A percentile compares a stretch with the other conserved stretches of the same genome.
phyloP scores from a whole-genome alignment of 768 basidiomycete genomes.

The Panaeolus cyanescens region DNA sequence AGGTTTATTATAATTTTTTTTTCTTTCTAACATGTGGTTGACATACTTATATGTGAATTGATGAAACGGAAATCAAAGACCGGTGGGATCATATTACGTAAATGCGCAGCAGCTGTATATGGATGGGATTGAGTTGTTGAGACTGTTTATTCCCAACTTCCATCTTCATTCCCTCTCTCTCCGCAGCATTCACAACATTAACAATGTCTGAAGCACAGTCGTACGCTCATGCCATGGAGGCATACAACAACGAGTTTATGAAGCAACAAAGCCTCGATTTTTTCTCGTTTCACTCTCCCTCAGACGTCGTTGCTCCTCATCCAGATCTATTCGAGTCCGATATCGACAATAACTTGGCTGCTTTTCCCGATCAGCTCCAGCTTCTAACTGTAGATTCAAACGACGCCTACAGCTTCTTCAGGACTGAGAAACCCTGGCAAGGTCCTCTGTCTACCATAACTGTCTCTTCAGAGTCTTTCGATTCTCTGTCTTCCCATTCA shows the following conservation, averaged over 20 bases:
- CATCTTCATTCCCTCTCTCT: constrained; percentile 25
- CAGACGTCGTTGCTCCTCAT: constrained; percentile 75
- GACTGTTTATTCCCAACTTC: constrained; percentile 30
- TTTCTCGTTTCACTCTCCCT: constrained; percentile 67
- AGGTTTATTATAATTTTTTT: too few relatives aligned
- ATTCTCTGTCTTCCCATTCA: constrained; percentile 66
- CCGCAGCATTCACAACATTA: constrained; percentile 28
- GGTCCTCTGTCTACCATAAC: constrained; percentile 76
- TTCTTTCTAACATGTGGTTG: background rate
- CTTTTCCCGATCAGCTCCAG: constrained; percentile 66
- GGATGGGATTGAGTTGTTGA: constrained; percentile 13
- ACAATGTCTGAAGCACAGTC: constrained; percentile 37
- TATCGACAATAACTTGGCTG: constrained; percentile 71
- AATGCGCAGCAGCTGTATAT: constrained; percentile 38
- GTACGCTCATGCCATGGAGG: constrained; percentile 31
- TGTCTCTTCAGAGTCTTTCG: constrained; percentile 77
- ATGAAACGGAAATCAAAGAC: constrained; percentile 7
- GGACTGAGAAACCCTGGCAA: constrained; percentile 62
- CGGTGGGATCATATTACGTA: constrained; percentile 19
- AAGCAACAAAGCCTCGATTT: constrained; percentile 56
- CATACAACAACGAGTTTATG: constrained; percentile 36
- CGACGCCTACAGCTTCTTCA: constrained; percentile 65
- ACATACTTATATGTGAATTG: background rate
- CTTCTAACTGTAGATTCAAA: constrained; percentile 64
- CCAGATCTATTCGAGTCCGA: constrained; percentile 85